These are phyloP conservation scores for Dendryphion nanum DNA, from an alignment of 2,329 filamentous ascomycete species.

Conservation along the genomic window DNA sequence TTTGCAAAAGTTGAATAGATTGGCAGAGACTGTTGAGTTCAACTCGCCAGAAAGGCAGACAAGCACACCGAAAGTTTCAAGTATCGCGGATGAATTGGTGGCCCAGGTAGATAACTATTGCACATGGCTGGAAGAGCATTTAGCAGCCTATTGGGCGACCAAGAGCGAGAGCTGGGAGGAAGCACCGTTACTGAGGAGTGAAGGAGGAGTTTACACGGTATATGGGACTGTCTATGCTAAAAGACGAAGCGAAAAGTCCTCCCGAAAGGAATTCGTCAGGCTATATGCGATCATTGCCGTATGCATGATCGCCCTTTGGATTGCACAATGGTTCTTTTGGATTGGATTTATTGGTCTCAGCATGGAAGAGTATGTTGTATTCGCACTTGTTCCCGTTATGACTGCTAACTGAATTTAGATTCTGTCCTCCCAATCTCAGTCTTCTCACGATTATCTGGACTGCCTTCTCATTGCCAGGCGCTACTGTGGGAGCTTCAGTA, in stretches of 20 bases:
- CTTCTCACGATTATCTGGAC: conserved; percentile 23
- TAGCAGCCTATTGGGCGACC: background rate
- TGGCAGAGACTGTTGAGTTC: background rate
- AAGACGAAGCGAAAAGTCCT: background rate
- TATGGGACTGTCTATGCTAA: conserved; percentile 16
- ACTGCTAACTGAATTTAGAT: conserved; percentile 21
- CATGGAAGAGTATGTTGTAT: conserved; percentile 20
- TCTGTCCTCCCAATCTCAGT: conserved; percentile 25
- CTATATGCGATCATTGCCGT: conserved; percentile 10
- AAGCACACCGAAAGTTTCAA: no score
- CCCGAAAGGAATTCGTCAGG: conserved; percentile 6
- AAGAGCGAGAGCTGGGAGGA: conserved; percentile 5
- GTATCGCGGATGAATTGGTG: no score
- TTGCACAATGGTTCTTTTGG: conserved; percentile 32
- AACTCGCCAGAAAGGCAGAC: background rate
- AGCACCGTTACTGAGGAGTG: conserved; percentile 5
- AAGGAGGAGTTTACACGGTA: conserved; percentile 1
- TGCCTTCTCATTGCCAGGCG: conserved; percentile 8
- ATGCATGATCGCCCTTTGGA: conserved; percentile 21
- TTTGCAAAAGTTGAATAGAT: background rate
- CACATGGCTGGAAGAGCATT: background rate
- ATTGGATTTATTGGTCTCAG: conserved; percentile 23
- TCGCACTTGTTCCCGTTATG: conserved; percentile 1
- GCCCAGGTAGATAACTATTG: no score
- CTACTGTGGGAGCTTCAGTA: no score